Conservation (phyloP, 73 alveolate genomes). For the Symbiodinium pilosum region DNA sequence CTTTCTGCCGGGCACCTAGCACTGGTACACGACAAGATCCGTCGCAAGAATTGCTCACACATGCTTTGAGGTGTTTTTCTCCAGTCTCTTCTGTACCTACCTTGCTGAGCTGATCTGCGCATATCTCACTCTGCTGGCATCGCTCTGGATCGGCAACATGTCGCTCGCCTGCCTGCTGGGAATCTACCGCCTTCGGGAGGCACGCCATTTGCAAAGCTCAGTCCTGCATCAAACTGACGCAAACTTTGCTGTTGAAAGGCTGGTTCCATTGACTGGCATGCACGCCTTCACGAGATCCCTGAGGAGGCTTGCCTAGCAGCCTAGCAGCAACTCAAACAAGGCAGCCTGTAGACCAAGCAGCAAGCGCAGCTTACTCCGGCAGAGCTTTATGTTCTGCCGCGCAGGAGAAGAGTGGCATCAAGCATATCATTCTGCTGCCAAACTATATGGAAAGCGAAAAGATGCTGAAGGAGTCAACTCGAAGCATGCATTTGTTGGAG, state of each 20-base stretch:
- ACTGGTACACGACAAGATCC: not conserved
- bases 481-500: not conserved
- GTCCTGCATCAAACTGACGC: no score
- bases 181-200: not conserved
- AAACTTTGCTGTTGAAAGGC: constrained; percentile 33
- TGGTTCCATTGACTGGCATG: constrained; percentile 58
- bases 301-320: not conserved
- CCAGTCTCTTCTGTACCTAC: constrained; percentile 27
- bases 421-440: constrained; percentile 79
- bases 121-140: constrained; percentile 33
- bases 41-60: not conserved
- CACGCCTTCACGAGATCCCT: constrained; percentile 46
- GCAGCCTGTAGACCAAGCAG: no score
- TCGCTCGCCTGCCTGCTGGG: constrained; percentile 28
- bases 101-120: constrained; percentile 74
- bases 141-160: constrained; percentile 75
- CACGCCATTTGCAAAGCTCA: not conserved
- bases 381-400: not conserved
- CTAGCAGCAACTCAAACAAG: no score
- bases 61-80: constrained; percentile 22
- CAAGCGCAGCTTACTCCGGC: no score
- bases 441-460: constrained; percentile 59
- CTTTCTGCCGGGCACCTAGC: constrained; percentile 14
- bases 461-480: constrained; percentile 51
- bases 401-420: constrained; percentile 60